Evolutionary conservation across 2,329 filamentous ascomycete genomes (phyloP), one percentile per base, ranked within the genome.

Genomic region (Arthrocladium fulminans): DNA sequence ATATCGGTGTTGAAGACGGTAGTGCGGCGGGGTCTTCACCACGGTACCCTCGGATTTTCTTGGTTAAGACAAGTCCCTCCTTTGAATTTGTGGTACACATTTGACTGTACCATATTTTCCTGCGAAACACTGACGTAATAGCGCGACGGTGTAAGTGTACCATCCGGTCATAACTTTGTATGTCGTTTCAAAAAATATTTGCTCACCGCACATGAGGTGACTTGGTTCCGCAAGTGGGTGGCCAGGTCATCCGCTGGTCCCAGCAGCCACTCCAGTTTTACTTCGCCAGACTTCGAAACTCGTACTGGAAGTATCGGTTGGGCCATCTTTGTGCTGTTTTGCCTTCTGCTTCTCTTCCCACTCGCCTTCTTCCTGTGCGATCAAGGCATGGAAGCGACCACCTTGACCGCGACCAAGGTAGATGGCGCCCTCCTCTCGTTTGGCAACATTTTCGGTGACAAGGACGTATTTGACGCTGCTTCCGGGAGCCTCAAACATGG

Each of bases 401-500:
- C 72, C 69, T 48, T 75, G 72, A 8, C 74, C 74, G 27, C 74
- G 64, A 7, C 70, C 65, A 49, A 76, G 68, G 51, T 77, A 77
- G 15, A 74, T 58, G 0, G 73, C 72, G 32, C 72, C 69, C 57
- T 81, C 80, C 20, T 73, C 71, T 10, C 83, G 79, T 17, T 71
- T 71, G 1, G 85, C 83, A 25, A 83, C 83, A 1, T 70, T 75
- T 61, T 88, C 82, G 0, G 83, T 86, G 35, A 89, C 78, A 7
- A 88, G 72, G 1, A 88, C 83, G 57, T 84, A 86, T 19, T 84
- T 79, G 55, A 83, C 82, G 3, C 68, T 73, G 9, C 72, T 75
- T 3, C 73, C 73, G 27, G 86, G 86, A 0, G 83, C 82, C 59
- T 88, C 83, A 61, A 87, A 90, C 77, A 89, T 89, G 25, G 85